Evolutionary conservation across 441 rosid genomes (phyloP), one percentile per base, ranked within the genome.

Genomic region (Populus hybrid): DNA sequence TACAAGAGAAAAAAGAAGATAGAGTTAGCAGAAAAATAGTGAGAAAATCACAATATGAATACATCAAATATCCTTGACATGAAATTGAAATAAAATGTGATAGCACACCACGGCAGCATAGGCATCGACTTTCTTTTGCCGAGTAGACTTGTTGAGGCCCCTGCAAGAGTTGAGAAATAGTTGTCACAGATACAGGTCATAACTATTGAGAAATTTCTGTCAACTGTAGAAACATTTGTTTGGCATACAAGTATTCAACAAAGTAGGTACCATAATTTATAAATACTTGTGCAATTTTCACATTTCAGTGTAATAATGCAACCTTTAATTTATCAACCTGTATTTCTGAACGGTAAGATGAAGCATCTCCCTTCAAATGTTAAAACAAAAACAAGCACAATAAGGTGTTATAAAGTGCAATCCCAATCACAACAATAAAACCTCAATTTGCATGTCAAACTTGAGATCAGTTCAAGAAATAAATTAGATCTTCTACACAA

Each of bases 41-140:
- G 32, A 70, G n/a, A 67, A 63, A 32, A 50, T 14, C 6, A 36
- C 68, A 53, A 20, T 23, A 57, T 57, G 63, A 59, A 68, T 36
- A 10, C 8, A 20, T 20, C 23, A 69, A 8, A 35, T 10, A 28
- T 2, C 28, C 69, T 53, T 69, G 5, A 16, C 61, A 75, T 10
- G 42, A 21, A 67, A 66, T 34, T 23, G 40, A 2, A 34, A 40
- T 23, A 16, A 42, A 67, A 16, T 57, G 77, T 73, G 28, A 67
- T 14, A 73, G 38, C 90, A 67, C 82, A 95, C 99, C 93, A 88
- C 85, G 67, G 96, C 98, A 50, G 98, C 92, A 81, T 88, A 93
- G 35, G 98, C 95, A 85, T 93, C 94, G 5, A 81, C 69, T 53
- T 72, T 83, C 79, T 78, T 89, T 72, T 90, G 89, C 67, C 95